Conservation (phyloP, 1,139 yeast species). For the Scheffersomyces titani region DNA sequence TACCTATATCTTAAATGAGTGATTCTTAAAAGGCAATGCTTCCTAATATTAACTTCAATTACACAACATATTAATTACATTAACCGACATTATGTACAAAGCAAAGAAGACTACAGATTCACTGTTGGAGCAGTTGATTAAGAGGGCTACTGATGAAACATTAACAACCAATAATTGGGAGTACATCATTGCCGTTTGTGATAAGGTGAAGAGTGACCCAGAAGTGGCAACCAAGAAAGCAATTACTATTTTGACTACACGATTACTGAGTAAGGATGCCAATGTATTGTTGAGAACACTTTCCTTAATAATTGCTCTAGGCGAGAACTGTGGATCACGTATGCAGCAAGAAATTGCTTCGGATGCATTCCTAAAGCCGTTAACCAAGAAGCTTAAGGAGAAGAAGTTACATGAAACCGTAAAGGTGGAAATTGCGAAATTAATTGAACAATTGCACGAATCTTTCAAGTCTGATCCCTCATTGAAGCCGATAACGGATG, state of each 20-base stretch:
- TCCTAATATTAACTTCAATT: too few relatives aligned
- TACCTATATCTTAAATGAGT: too few relatives aligned
- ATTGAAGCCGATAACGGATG: conserved; percentile 66
- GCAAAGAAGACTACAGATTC: neutral
- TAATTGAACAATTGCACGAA: conserved; percentile 62
- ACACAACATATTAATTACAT: neutral
- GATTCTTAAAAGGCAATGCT: too few relatives aligned
- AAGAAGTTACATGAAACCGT: conserved; percentile 64
- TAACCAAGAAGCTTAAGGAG: conserved; percentile 59
- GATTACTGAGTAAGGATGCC: conserved; percentile 69
- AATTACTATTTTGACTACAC: conserved; percentile 47
- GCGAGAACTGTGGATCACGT: conserved; percentile 92
- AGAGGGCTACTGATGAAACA: conserved; percentile 83
- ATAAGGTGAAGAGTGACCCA: conserved; percentile 71
- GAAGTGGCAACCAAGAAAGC: conserved; percentile 59
- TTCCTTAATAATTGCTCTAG: conserved; percentile 71
- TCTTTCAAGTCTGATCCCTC: conserved; percentile 73
- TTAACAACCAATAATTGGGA: conserved; percentile 86
- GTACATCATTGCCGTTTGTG: conserved; percentile 79
- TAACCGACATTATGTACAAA: neutral
- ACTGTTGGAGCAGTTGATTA: conserved; percentile 25
- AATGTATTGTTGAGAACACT: conserved; percentile 76
- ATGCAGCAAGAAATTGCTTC: conserved; percentile 82
- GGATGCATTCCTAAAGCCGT: conserved; percentile 57
- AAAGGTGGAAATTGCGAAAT: conserved; percentile 65